phyloP scores from a whole-genome alignment of 2,329 filamentous ascomycete genomes.

The Erysiphe pulchra region DNA sequence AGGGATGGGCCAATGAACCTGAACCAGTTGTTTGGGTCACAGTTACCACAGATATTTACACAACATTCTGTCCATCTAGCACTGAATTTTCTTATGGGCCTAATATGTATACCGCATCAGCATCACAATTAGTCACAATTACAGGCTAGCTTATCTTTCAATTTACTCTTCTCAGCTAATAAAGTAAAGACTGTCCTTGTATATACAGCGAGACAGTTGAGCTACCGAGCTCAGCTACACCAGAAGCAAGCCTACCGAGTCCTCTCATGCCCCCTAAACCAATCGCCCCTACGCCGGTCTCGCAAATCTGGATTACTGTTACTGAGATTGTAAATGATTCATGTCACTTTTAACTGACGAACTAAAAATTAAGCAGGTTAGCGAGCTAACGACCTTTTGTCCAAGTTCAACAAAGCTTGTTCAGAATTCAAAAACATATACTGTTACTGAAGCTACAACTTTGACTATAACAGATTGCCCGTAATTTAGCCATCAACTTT shows the following conservation, averaged over 20 bases:
- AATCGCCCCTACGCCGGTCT: constrained; percentile 1
- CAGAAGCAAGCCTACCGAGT: not conserved
- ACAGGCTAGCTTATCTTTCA: constrained; percentile 5
- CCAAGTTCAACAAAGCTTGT: not conserved
- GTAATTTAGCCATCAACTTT: constrained; percentile 6
- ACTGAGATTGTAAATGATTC: constrained; percentile 13
- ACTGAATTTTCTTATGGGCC: constrained; percentile 18
- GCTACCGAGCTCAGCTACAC: constrained; percentile 1
- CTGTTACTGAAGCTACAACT: constrained; percentile 30
- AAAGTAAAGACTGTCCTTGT: constrained; percentile 21
- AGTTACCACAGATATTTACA: constrained; percentile 19
- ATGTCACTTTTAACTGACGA: not conserved
- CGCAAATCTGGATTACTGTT: constrained; percentile 17
- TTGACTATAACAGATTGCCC: constrained; percentile 22
- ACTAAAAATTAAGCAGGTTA: not conserved
- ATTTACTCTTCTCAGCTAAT: not conserved
- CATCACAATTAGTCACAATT: constrained; percentile 16
- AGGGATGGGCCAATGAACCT: constrained; percentile 8
- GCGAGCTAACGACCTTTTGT: not conserved
- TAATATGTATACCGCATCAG: constrained; percentile 30
- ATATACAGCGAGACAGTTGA: constrained; percentile 8
- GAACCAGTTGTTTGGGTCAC: constrained; percentile 11
- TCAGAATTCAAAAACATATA: constrained; percentile 18
- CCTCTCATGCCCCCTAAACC: not conserved
- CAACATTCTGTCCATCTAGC: constrained; percentile 23